Base-by-base conservation (phyloP, 768 basidiomycete species). In the Lactifluus rugatus region DNA sequence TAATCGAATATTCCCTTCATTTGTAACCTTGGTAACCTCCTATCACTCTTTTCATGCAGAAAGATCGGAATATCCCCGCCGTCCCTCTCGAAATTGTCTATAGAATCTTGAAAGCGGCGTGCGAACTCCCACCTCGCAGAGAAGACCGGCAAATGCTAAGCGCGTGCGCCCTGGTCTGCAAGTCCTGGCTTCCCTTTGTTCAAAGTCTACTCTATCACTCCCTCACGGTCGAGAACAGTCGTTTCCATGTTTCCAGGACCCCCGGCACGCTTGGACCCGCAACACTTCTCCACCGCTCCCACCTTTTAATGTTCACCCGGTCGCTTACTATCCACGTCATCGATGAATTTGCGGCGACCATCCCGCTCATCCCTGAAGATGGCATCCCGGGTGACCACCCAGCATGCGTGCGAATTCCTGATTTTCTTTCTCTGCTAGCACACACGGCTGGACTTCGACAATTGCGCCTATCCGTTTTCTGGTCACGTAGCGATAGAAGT, bases 141-240 rank as follows among this genome's bases (percentile, higher is more conserved):
- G 28, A 21, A 25, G 54, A 56, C 36, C 49, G 49, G 25, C 36
- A 42, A 28, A 2, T 42, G 28, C 45, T 60, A 2, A 47, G 36
- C 5, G 59, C 49, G n/a, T 60, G 36, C 23, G 59, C 59, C 17
- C 9, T 39, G 1, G 59, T 60, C 48, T 60, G 54, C 54, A 60
- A 56, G 19, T 46, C 59, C 11, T 60, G 59, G 59, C 48, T 56
- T 6, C 54, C 59, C 11, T 39, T 60, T 34, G 21, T 36, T 11
- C 54, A 23, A 49, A 46, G 54, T 25, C 23, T 51, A 49, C 45
- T 60, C 1, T 60, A 60, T 34, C 59, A 42, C 13, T 25, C 54
- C 11, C 36, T 60, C 44, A 52, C 36, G 7, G 49, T 60, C 3
- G 58, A 60, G 44, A 56, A 45, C n/a, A 60, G 36, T 26, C 59